Conservation (phyloP, 306 rosid genomes). For the Canavalia ensiformis region DNA sequence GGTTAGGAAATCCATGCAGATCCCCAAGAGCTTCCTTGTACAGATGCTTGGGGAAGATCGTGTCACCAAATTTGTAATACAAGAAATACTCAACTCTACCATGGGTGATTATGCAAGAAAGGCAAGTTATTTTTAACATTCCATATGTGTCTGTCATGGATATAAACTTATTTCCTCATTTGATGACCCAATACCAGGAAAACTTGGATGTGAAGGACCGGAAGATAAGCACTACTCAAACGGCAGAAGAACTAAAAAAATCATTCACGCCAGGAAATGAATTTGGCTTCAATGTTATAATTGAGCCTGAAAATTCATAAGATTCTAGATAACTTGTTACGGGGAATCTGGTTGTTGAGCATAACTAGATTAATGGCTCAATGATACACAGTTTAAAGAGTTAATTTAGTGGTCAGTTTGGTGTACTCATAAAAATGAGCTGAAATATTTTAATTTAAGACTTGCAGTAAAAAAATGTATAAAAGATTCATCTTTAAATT, state of each 20-base stretch:
- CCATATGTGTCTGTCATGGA: conserved; percentile 12
- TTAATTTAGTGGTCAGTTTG: conserved; percentile 24
- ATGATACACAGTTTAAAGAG: conserved; percentile 31
- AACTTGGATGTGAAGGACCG: conserved; percentile 76
- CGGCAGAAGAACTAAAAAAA: conserved; percentile 68
- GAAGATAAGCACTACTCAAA: conserved; percentile 74
- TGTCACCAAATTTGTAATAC: conserved; percentile 76
- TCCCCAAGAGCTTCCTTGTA: conserved; percentile 78
- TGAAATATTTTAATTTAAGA: conserved; percentile 20
- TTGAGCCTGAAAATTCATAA: conserved; percentile 66
- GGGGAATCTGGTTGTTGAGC: conserved; percentile 36
- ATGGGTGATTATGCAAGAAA: conserved; percentile 76
- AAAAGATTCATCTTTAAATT: conserved; percentile 13
- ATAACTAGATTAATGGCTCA: conserved; percentile 23
- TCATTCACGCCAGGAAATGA: conserved; percentile 71
- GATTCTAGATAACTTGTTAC: conserved; percentile 29
- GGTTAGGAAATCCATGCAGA: conserved; percentile 57
- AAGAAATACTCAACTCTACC: conserved; percentile 80
- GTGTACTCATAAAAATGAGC: not conserved
- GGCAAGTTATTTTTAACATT: conserved; percentile 55
- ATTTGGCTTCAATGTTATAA: conserved; percentile 71
- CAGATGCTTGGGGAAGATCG: conserved; percentile 79
- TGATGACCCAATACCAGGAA: conserved; percentile 63
- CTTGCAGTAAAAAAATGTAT: conserved; percentile 19
- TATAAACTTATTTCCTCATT: conserved; percentile 1